Evolutionary conservation across 1,284 basidiomycete species (phyloP).

Genomic region (Pisolithus thermaeus): DNA sequence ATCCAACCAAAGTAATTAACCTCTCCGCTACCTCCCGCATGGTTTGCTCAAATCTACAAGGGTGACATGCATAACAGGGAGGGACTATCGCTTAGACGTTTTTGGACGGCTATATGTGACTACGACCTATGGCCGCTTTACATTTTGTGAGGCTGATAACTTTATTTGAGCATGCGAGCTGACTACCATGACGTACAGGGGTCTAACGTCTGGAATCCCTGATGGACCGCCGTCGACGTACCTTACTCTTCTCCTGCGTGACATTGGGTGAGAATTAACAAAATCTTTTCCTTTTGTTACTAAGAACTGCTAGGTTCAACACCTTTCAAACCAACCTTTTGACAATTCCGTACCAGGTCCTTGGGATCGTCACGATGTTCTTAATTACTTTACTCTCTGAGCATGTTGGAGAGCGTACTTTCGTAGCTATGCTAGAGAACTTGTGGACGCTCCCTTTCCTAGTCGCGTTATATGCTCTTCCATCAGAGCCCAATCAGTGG

Average conservation of each 20-base stretch:
- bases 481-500: slow-evolving; percentile 43
- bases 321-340: slow-evolving; percentile 60
- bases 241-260: slow-evolving; percentile 56
- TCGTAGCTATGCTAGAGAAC: slow-evolving; percentile 44
- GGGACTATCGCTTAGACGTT: slow-evolving; percentile 48
- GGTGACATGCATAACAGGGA: slow-evolving; percentile 78
- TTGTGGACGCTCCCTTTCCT: slow-evolving; percentile 51
- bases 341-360: slow-evolving; percentile 47
- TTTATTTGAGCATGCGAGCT: neutral
- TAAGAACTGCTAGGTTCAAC: slow-evolving; percentile 37
- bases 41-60: slow-evolving; percentile 15
- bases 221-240: slow-evolving; percentile 46
- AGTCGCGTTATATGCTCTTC: slow-evolving; percentile 43
- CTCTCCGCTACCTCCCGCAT: no score
- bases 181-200: slow-evolving; percentile 20
- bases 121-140: slow-evolving; percentile 72
- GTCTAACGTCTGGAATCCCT: slow-evolving; percentile 45
- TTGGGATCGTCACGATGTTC: slow-evolving; percentile 40
- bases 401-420: slow-evolving; percentile 38
- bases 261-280: slow-evolving; percentile 38
- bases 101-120: slow-evolving; percentile 56
- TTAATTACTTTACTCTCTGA: slow-evolving; percentile 43
- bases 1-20: no score
- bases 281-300: neutral
- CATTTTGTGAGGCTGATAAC: slow-evolving; percentile 35